These are phyloP conservation scores for Aschersonia sp. DNA, from an alignment of 2,329 filamentous ascomycete species.

Conservation along the genomic window DNA sequence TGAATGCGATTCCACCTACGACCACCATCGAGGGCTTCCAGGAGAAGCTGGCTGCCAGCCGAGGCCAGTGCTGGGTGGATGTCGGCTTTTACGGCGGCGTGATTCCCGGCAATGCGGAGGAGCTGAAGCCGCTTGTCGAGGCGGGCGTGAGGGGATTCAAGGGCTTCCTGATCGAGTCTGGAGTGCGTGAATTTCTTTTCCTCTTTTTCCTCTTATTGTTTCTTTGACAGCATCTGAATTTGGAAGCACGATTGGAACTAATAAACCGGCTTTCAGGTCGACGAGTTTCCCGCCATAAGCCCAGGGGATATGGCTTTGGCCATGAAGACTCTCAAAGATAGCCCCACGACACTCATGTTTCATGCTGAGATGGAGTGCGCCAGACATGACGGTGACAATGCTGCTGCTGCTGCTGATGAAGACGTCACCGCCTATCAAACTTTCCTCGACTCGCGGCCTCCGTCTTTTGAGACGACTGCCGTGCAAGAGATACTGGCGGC, in stretches of 20 bases:
- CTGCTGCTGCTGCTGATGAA: neutral
- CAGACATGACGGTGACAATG: constrained; percentile 27
- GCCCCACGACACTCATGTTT: constrained; percentile 91
- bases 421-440: constrained; percentile 69
- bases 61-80: constrained; percentile 91
- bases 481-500: constrained; percentile 75
- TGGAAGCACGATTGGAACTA: too few relatives aligned
- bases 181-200: constrained; percentile 41
- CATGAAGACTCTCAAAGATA: constrained; percentile 66
- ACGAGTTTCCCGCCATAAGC: constrained; percentile 90
- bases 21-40: constrained; percentile 72
- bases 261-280: constrained; percentile 41
- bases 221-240: neutral
- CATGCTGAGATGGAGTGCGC: constrained; percentile 93
- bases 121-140: constrained; percentile 68
- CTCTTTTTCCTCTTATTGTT: neutral
- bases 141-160: constrained; percentile 92
- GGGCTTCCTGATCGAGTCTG: constrained; percentile 92
- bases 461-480: constrained; percentile 81
- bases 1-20: constrained; percentile 93
- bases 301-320: constrained; percentile 63
- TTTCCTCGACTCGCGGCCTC: constrained; percentile 81
- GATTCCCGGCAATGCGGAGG: constrained; percentile 71
- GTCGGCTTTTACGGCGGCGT: constrained; percentile 97
- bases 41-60: constrained; percentile 72